Conservation (phyloP, 805 yeast genomes). For the Metschnikowia kunwiensis region DNA sequence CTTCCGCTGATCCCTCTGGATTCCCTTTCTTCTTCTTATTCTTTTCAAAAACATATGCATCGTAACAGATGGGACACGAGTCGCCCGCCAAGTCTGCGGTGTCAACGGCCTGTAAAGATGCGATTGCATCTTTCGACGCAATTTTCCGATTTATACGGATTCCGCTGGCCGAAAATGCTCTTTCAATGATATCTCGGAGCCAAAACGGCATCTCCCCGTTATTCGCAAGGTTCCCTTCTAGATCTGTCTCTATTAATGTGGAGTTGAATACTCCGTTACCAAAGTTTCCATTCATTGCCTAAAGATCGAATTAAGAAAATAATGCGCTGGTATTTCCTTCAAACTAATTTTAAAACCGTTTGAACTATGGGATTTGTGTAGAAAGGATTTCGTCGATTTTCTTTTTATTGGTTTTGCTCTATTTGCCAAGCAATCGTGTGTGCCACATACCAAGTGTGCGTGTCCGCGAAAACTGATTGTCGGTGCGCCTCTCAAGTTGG, state of each 20-base stretch:
- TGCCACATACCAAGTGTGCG: no score
- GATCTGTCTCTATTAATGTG: constrained; percentile 16
- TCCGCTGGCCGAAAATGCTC: constrained; percentile 34
- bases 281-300: constrained; percentile 10
- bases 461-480: no score
- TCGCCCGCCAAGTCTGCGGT: constrained; percentile 16
- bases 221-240: constrained; percentile 16
- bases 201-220: constrained; percentile 18
- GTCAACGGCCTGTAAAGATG: constrained; percentile 27
- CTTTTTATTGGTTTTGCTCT: no score
- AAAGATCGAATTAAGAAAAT: background rate
- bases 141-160: constrained; percentile 23
- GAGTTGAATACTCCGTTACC: constrained; percentile 14
- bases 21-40: constrained; percentile 14
- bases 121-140: constrained; percentile 41
- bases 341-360: background rate
- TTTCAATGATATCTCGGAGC: constrained; percentile 25
- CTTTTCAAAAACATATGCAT: constrained; percentile 23
- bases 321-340: background rate
- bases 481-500: no score
- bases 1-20: constrained; percentile 4
- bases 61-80: constrained; percentile 43
- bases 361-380: no score
- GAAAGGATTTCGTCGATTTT: no score
- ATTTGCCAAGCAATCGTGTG: no score